These are phyloP conservation scores for Candida frijolesensis DNA, from an alignment of 1,139 yeast species.

Conservation along the genomic window DNA sequence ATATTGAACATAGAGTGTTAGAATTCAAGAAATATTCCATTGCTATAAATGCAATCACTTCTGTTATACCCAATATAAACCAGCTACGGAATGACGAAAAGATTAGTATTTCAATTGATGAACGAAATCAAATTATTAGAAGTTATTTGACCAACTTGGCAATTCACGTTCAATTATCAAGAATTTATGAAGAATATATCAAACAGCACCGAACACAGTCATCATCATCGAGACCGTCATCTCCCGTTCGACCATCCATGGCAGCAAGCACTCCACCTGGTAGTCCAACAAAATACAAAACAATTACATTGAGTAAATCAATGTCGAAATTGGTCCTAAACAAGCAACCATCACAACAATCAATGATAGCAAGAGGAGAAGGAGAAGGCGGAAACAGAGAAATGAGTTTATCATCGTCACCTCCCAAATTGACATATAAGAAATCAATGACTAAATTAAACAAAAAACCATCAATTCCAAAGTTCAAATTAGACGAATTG, in stretches of 20 bases:
- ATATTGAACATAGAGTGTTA: constrained; percentile 47
- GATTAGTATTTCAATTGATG: constrained; percentile 28
- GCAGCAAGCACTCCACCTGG: too few species aligned
- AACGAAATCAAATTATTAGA: constrained; percentile 47
- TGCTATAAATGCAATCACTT: constrained; percentile 22
- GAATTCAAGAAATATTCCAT: constrained; percentile 19
- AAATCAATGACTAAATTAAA: constrained; percentile 20
- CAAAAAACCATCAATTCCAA: constrained; percentile 28
- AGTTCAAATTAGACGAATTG: constrained; percentile 25
- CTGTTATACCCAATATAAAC: constrained; percentile 23
- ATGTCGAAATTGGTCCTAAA: constrained; percentile 2
- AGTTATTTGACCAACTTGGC: constrained; percentile 54
- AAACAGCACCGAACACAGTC: constrained; percentile 18
- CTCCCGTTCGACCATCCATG: neutral
- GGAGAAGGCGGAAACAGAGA: too few species aligned
- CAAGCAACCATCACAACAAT: neutral
- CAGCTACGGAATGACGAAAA: neutral
- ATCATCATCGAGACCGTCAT: constrained; percentile 8
- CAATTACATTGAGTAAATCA: constrained; percentile 3
- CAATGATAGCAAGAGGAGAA: too few species aligned
- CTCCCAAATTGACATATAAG: constrained; percentile 20
- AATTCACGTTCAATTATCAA: constrained; percentile 60
- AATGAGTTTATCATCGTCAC: constrained; percentile 7
- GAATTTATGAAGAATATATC: constrained; percentile 47
- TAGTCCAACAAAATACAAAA: constrained; percentile 10